Percentiles rank a stretch among this genome's conserved stretches.
Evolutionary conservation across 2,329 filamentous ascomycete species (phyloP).

Genomic region (Colletotrichum sp.): DNA sequence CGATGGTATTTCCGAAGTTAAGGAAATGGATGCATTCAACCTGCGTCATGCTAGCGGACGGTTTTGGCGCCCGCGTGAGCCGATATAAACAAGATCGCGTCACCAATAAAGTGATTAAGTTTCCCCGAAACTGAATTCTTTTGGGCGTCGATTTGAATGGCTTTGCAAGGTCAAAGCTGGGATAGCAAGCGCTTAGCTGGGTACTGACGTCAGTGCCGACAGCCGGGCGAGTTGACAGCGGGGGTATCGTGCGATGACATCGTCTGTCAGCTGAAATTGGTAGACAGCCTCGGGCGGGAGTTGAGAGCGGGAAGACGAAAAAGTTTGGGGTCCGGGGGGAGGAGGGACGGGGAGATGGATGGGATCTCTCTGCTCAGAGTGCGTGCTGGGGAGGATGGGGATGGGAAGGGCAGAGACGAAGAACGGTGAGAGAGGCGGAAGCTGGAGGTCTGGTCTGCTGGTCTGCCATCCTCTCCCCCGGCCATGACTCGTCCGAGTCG

Average conservation of each 20-base stretch:
- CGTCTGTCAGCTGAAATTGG: conserved; percentile 19
- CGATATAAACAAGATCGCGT: conserved; percentile 5
- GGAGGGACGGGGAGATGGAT: neutral
- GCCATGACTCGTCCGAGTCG: conserved; percentile 17
- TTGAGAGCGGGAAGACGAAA: neutral
- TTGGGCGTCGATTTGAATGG: neutral
- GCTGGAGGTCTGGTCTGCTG: neutral
- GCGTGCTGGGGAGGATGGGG: neutral
- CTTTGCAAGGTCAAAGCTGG: conserved; percentile 19
- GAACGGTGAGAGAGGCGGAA: neutral
- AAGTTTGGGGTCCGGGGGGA: neutral
- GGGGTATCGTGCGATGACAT: conserved; percentile 12
- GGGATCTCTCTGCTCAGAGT: neutral
- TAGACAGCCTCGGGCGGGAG: conserved; percentile 7
- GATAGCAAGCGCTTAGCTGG: neutral
- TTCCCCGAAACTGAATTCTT: conserved; percentile 9
- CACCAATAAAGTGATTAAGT: conserved; percentile 5
- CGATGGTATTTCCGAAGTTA: neutral
- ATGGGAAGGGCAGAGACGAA: neutral
- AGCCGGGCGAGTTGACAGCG: conserved; percentile 5
- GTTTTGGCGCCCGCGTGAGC: neutral
- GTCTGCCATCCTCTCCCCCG: neutral
- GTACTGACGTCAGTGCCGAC: conserved; percentile 17
- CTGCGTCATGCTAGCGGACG: conserved; percentile 6
- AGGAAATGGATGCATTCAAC: neutral